Percentiles rank a stretch among this genome's conserved stretches.
Conservation (phyloP, 495 filamentous ascomycete genomes). For the Ascobolus immersus region DNA sequence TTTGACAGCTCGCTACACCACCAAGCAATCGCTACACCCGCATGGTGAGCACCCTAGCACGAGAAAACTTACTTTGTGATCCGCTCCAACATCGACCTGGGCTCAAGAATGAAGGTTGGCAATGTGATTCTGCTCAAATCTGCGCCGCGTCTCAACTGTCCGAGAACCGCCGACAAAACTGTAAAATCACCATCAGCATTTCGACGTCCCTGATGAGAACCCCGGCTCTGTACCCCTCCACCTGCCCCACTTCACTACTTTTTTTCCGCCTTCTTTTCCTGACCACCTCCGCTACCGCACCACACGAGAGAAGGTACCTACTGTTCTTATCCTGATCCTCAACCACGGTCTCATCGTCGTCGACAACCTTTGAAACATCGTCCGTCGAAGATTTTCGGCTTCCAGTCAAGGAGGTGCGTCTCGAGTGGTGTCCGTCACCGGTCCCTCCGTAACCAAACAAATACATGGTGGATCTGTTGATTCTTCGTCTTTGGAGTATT, state of each 20-base stretch:
- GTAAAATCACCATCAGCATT: slow-evolving; percentile 5
- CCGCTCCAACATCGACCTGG: slow-evolving; percentile 87
- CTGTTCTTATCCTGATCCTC: slow-evolving; percentile 17
- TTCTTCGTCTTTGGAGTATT: too few relatives aligned
- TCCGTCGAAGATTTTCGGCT: slow-evolving; percentile 1
- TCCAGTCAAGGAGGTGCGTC: too few relatives aligned
- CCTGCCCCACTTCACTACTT: too few relatives aligned
- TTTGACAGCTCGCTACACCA: not conserved
- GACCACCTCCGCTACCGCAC: not conserved
- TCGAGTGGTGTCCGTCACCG: too few relatives aligned
- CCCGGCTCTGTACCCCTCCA: not conserved
- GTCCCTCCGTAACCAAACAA: too few relatives aligned
- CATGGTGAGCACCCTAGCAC: not conserved
- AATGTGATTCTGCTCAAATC: slow-evolving; percentile 84
- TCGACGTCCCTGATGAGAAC: not conserved
- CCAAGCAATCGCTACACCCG: too few relatives aligned
- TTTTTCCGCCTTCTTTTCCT: too few relatives aligned
- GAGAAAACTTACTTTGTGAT: slow-evolving; percentile 67
- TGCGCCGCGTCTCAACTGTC: slow-evolving; percentile 80
- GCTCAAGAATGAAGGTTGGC: slow-evolving; percentile 94
- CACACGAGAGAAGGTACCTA: slow-evolving; percentile 1
- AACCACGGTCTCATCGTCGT: slow-evolving; percentile 16
- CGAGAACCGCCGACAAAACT: slow-evolving; percentile 41
- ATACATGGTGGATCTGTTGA: too few relatives aligned
- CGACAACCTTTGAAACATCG: not conserved